Base-by-base conservation (phyloP, 73 alveolate species). In the Urostyla sp. region DNA sequence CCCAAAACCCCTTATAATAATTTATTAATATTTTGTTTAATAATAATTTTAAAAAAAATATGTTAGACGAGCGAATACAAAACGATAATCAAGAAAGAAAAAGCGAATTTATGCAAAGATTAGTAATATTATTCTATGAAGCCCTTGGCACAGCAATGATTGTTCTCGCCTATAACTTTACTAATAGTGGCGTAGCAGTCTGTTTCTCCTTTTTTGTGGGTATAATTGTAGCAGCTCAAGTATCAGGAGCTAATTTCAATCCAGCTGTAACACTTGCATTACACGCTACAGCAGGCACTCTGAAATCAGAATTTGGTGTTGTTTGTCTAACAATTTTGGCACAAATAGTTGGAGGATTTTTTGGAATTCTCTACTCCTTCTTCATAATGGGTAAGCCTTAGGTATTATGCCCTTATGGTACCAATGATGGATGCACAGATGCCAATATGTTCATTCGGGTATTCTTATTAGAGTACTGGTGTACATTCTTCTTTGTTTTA, bases 221-320 rank as follows among this genome's bases (percentile, higher is more conserved):
- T 1, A 46, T 54, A 54, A 48, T 69, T 7, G 20, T 69, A 8
- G 83, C 83, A 5, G 66, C 81, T 21, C 28, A 55, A 11, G 54
- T 80, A 16, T 67, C 90, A 13, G 85, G 90, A 10, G 84, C 77
- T 7, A 75, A 80, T 27, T 67, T 80, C 36, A 80, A 80, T 73
- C 89, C 89, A 0, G 89, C 89, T 18, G 75, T 66, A 37, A 35
- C 89, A 56, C 13, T 66, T n/a, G 89, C 89, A 0, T 67, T 69
- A 7, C 30, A 44, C 8, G 34, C 49, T 18, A 30, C 18, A 16
- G 83, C 44, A 24, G 49, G 69, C 24, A 30, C 74, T 21, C 27
- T 46, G 40, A 69, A 18, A 13, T 4, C 13, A 4, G 40, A 46
- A 31, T 27, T 26, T 3, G 49, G 31, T 28, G 13, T 23, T 7